Evolutionary conservation across 208 protist species (phyloP), one percentile per base, ranked within the genome.

Genomic region (Zelonia costaricensis): DNA sequence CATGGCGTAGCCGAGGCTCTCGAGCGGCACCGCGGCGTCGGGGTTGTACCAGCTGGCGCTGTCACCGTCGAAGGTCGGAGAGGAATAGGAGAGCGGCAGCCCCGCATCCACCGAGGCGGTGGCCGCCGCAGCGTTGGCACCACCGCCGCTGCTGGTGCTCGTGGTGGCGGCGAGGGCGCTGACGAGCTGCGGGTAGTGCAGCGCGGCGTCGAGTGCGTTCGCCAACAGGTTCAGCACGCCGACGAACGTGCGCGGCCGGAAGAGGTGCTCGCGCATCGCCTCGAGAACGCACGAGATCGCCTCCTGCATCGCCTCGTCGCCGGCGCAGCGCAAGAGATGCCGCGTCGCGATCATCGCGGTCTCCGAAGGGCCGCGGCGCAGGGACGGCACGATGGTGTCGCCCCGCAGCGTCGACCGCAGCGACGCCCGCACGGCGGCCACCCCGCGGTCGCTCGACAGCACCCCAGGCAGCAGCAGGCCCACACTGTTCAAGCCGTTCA

Each of bases 201-300:
- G 54, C 10, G 69, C 80, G 27, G 62, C 59, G 52, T 79, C 62
- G 15, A 92, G 66, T 2, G 82, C 76, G 44, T 92, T 88, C 56
- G 79, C 69, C 47, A 92, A 80, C 28, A 81, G 57, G 55, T 88
- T 88, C 35, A 92, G 30, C 5, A 92, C 43, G 4, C 82, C 86
- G 13, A 92, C 74, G 55, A 83, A 83, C n/a, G 86, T 79, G 58
- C 75, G 77, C 0, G 74, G 62, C 33, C 64, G 60, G 58, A 88
- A 84, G 39, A 76, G 71, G 20, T 76, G 67, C 9, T 69, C 48
- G 45, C 57, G 55, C 74, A 92, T 81, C 20, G 79, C 73, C 47
- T 73, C 51, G 27, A 85, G 20, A 12, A 85, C 58, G 43, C 74
- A 72, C n/a, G 30, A 55, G 5, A 88, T 60, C 18, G 78, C 76